These are phyloP conservation scores for Salvia miltiorrhiza DNA, from an alignment of 257 asterid genomes.

Conservation along the genomic window DNA sequence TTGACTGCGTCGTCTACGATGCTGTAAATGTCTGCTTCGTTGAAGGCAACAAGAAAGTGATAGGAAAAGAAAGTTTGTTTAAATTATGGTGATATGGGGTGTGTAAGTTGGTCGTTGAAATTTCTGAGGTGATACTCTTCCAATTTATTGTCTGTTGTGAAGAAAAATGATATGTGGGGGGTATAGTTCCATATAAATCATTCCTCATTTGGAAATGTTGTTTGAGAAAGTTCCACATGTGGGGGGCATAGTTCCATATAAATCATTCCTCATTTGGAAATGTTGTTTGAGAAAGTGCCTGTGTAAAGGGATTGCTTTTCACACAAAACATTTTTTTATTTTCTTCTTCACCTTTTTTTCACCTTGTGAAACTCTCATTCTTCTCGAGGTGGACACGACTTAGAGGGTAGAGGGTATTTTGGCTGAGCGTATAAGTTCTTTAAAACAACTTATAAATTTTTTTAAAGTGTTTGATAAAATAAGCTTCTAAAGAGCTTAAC, in stretches of 20 bases:
- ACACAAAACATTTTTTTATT: neutral
- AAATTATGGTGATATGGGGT: slow-evolving; percentile 36
- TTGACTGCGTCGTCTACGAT: slow-evolving; percentile 15
- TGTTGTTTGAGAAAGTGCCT: slow-evolving; percentile 7
- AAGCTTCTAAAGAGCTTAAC: too few relatives aligned
- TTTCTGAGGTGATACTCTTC: slow-evolving; percentile 15
- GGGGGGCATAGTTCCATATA: slow-evolving; percentile 44
- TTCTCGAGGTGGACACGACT: too few relatives aligned
- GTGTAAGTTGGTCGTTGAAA: slow-evolving; percentile 25
- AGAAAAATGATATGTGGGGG: slow-evolving; percentile 33
- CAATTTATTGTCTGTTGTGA: neutral
- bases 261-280: slow-evolving; percentile 25
- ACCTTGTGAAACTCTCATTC: too few relatives aligned
- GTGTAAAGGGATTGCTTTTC: slow-evolving; percentile 14
- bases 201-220: slow-evolving; percentile 27
- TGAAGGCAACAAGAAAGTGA: slow-evolving; percentile 22
- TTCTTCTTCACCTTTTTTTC: neutral
- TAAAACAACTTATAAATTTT: too few relatives aligned
- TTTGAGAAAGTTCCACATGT: too few relatives aligned
- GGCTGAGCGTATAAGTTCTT: too few relatives aligned
- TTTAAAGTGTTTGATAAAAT: too few relatives aligned
- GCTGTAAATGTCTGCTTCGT: slow-evolving; percentile 22
- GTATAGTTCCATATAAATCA: slow-evolving; percentile 37
- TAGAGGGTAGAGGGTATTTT: too few relatives aligned
- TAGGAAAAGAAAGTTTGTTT: slow-evolving; percentile 26